phyloP scores from a whole-genome alignment of 2,329 filamentous ascomycete species.

The Fusarium ramigenum region DNA sequence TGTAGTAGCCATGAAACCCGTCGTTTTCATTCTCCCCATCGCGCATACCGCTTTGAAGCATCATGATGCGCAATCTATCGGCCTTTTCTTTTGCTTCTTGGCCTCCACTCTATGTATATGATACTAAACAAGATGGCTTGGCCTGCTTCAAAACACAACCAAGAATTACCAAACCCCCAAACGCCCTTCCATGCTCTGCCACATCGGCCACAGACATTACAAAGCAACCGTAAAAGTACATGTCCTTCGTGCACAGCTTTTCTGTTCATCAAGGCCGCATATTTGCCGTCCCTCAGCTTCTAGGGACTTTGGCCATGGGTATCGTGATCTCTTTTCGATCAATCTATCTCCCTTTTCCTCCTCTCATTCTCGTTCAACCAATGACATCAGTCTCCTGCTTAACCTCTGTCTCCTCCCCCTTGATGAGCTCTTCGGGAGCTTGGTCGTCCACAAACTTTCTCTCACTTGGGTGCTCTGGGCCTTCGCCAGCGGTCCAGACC shows the following conservation, averaged over 20 bases:
- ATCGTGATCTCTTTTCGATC: slow-evolving; percentile 33
- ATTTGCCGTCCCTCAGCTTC: slow-evolving; percentile 10
- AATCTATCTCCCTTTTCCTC: slow-evolving; percentile 17
- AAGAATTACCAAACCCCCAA: slow-evolving; percentile 33
- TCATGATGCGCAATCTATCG: slow-evolving; percentile 33
- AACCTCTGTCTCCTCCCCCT: slow-evolving; percentile 60
- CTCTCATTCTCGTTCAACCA: slow-evolving; percentile 37
- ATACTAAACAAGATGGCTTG: slow-evolving; percentile 30
- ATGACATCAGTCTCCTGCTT: slow-evolving; percentile 54
- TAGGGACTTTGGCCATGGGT: slow-evolving; percentile 29
- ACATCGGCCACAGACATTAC: slow-evolving; percentile 42
- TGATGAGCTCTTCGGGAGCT: slow-evolving; percentile 75
- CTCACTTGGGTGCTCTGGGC: slow-evolving; percentile 80
- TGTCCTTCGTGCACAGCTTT: slow-evolving; percentile 37
- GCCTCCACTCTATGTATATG: slow-evolving; percentile 44
- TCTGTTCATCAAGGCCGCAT: slow-evolving; percentile 30
- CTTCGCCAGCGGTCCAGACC: slow-evolving; percentile 78
- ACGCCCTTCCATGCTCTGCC: slow-evolving; percentile 44
- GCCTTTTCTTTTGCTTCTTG: slow-evolving; percentile 29
- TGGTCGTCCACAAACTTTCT: slow-evolving; percentile 84
- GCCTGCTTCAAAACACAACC: slow-evolving; percentile 11
- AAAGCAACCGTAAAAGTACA: slow-evolving; percentile 44
- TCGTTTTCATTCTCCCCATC: slow-evolving; percentile 37
- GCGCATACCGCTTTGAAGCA: slow-evolving; percentile 29
- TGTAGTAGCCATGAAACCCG: slow-evolving; percentile 30